Percentiles rank a stretch among this genome's conserved stretches.
These are phyloP conservation scores for Curvularia eragrostidis DNA, from an alignment of 2,329 filamentous ascomycete species.

Conservation along the genomic window DNA sequence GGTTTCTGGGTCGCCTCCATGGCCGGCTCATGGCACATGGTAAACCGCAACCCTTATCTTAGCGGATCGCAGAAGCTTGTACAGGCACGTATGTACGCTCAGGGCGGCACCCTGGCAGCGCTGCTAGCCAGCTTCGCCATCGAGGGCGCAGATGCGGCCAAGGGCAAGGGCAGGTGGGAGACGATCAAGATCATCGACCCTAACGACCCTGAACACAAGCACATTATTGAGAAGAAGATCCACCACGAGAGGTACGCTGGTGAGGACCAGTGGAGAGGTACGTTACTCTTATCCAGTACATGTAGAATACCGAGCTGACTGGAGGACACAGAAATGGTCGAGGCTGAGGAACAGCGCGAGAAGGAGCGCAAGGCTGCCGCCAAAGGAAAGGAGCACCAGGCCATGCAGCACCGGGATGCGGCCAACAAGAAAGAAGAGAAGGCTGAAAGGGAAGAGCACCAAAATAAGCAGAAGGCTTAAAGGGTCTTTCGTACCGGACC, in stretches of 20 bases:
- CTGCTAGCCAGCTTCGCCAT: constrained; percentile 82
- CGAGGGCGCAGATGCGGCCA: constrained; percentile 79
- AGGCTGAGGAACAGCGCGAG: constrained; percentile 72
- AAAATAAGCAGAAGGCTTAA: constrained; percentile 29
- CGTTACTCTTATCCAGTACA: constrained; percentile 42
- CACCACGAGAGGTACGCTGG: constrained; percentile 87
- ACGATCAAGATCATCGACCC: constrained; percentile 82
- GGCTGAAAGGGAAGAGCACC: constrained; percentile 25
- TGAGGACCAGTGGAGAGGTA: constrained; percentile 92
- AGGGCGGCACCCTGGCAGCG: constrained; percentile 85
- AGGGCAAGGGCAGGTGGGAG: constrained; percentile 80
- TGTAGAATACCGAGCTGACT: constrained; percentile 22
- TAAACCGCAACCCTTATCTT: constrained; percentile 78
- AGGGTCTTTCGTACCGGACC: neutral
- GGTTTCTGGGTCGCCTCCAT: constrained; percentile 82
- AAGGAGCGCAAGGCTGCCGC: constrained; percentile 56
- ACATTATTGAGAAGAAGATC: constrained; percentile 83
- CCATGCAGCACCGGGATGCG: constrained; percentile 27
- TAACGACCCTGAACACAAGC: constrained; percentile 81
- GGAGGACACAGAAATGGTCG: constrained; percentile 74
- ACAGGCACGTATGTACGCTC: constrained; percentile 92
- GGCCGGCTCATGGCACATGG: constrained; percentile 74
- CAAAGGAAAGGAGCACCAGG: constrained; percentile 23
- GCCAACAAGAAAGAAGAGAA: constrained; percentile 35
- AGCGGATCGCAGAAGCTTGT: constrained; percentile 84